Percentiles rank a stretch among this genome's conserved stretches.
phyloP scores from a whole-genome alignment of 129 eudicot species.

The Arctium lappa region DNA sequence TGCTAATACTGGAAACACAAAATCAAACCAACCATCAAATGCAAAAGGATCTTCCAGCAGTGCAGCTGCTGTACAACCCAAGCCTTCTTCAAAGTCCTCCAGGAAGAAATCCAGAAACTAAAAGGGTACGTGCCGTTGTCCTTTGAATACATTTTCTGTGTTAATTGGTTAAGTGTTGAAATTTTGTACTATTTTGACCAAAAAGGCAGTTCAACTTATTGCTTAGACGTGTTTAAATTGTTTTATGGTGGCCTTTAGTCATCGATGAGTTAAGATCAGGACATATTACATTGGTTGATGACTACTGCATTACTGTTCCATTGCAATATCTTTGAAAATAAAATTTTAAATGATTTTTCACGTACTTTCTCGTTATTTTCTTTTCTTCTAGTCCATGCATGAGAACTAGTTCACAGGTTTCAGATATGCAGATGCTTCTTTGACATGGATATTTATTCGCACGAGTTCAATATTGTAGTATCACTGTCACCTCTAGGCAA shows the following conservation, averaged over 20 bases:
- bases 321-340: background rate
- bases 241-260: background rate
- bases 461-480: too few species aligned
- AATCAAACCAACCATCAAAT: constrained; percentile 50
- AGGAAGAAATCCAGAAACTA: constrained; percentile 85
- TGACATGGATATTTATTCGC: too few species aligned
- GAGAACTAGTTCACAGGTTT: too few species aligned
- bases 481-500: background rate
- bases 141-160: background rate
- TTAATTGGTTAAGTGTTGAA: background rate
- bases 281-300: background rate
- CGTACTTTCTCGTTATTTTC: background rate
- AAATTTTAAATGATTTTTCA: background rate
- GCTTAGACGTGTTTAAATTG: constrained; percentile 9
- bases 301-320: constrained; percentile 1
- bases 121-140: background rate
- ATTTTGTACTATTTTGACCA: background rate
- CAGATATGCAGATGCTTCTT: too few species aligned
- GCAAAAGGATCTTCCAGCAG: constrained; percentile 53
- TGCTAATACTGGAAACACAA: constrained; percentile 26
- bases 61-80: constrained; percentile 51
- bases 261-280: background rate
- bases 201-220: background rate
- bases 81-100: constrained; percentile 67
- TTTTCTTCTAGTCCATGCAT: too few species aligned